Percentiles rank a stretch among this genome's conserved stretches.
Conservation (phyloP, 768 basidiomycete species). For the Russula virescens region DNA sequence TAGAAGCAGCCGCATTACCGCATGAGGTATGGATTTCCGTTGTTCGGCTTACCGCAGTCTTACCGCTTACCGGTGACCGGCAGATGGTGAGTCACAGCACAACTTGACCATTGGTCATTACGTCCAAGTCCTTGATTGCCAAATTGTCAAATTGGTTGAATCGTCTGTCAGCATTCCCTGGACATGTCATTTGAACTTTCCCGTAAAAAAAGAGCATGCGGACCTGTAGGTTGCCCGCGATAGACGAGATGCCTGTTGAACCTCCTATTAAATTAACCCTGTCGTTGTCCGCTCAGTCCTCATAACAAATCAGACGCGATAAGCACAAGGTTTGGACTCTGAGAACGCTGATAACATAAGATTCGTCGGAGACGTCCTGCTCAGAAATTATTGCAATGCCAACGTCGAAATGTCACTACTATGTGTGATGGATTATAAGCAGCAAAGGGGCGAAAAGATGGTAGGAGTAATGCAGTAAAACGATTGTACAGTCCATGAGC, state of each 20-base stretch:
- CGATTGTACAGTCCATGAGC: conserved; percentile 11
- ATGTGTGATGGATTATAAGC: background rate
- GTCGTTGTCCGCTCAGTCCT: background rate
- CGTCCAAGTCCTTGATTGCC: no score
- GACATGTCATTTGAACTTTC: no score
- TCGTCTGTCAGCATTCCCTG: no score
- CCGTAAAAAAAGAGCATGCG: no score
- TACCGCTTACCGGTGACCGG: no score
- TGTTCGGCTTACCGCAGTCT: no score
- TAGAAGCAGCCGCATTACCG: no score
- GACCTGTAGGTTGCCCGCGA: background rate
- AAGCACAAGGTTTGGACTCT: background rate
- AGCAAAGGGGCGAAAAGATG: background rate
- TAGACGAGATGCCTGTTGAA: background rate
- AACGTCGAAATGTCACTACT: background rate
- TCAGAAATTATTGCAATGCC: background rate
- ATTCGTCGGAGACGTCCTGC: background rate
- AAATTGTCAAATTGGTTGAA: no score
- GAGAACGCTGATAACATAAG: background rate
- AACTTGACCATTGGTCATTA: no score
- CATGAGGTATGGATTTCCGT: no score
- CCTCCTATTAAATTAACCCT: no score
- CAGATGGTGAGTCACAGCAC: no score
- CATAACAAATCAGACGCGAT: background rate
- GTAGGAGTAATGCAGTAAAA: conserved; percentile 7